Evolutionary conservation across 805 yeast species (phyloP).

Genomic region (Starmera dryadoides): DNA sequence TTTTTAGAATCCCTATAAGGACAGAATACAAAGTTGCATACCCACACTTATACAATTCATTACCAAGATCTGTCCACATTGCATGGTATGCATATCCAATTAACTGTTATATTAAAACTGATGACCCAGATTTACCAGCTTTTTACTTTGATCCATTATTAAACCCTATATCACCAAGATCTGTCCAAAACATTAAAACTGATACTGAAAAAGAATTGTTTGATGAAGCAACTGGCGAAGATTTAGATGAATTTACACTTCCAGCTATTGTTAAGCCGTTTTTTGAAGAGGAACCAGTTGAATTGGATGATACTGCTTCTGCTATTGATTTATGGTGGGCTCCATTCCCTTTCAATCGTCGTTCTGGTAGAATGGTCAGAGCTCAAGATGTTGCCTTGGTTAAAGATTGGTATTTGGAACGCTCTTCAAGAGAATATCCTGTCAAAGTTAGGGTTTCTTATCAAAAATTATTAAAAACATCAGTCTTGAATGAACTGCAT

Average conservation of each 20-base stretch:
- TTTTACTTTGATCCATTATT: constrained; percentile 47
- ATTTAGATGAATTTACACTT: constrained; percentile 31
- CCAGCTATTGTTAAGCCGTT: constrained; percentile 44
- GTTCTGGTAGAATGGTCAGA: constrained; percentile 64
- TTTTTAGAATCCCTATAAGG: constrained; percentile 67
- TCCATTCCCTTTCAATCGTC: constrained; percentile 76
- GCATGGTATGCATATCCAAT: constrained; percentile 62
- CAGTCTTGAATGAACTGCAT: constrained; percentile 68
- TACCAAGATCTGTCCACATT: constrained; percentile 56
- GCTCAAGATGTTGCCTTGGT: constrained; percentile 87
- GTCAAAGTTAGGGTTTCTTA: constrained; percentile 80
- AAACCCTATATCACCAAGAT: constrained; percentile 45
- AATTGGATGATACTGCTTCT: constrained; percentile 37
- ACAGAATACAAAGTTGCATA: constrained; percentile 84
- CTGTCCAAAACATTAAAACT: constrained; percentile 14
- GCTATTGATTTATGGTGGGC: constrained; percentile 74
- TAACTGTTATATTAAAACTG: constrained; percentile 39
- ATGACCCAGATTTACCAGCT: constrained; percentile 39
- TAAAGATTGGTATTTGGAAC: constrained; percentile 75
- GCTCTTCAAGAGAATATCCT: constrained; percentile 53
- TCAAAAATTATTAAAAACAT: constrained; percentile 76
- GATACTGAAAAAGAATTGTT: constrained; percentile 16
- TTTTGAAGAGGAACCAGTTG: constrained; percentile 36
- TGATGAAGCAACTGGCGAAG: constrained; percentile 26
- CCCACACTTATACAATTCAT: constrained; percentile 77